Percentiles rank a stretch among this genome's conserved stretches.
phyloP scores from a whole-genome alignment of 768 basidiomycete species.

The Suillus variegatus region DNA sequence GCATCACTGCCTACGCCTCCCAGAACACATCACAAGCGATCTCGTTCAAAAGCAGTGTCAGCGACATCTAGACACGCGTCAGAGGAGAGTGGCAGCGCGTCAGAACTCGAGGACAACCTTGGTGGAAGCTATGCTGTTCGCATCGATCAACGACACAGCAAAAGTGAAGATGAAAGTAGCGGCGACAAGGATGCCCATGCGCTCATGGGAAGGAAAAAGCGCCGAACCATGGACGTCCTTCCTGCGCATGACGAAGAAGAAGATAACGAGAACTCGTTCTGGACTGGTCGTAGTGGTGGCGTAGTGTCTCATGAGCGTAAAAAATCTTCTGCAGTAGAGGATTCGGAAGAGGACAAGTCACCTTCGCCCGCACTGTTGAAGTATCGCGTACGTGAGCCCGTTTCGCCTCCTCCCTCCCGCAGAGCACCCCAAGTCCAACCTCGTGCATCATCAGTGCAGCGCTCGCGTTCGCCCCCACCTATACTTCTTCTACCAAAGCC shows the following conservation, averaged over 20 bases:
- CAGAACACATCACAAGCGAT: constrained; percentile 52
- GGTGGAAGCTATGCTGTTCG: constrained; percentile 14
- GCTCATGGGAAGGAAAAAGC: constrained; percentile 37
- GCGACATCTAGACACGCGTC: constrained; percentile 49
- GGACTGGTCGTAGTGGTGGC: constrained; percentile 23
- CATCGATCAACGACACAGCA: constrained; percentile 12
- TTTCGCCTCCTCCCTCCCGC: constrained; percentile 70
- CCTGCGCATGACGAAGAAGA: constrained; percentile 50
- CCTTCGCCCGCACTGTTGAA: constrained; percentile 40
- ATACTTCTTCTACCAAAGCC: constrained; percentile 8
- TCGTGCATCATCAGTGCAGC: constrained; percentile 29
- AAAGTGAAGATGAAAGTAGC: constrained; percentile 17
- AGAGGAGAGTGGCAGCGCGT: constrained; percentile 35
- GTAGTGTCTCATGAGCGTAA: constrained; percentile 27
- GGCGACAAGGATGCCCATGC: constrained; percentile 23
- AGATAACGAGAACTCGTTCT: constrained; percentile 46
- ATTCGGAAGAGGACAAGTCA: constrained; percentile 17
- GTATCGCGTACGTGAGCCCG: constrained; percentile 42
- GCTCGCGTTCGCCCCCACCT: constrained; percentile 13
- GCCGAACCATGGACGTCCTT: constrained; percentile 35
- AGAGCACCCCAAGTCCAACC: constrained; percentile 39
- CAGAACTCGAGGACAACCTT: constrained; percentile 29
- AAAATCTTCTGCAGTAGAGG: constrained; percentile 3
- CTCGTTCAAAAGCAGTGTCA: constrained; percentile 43
- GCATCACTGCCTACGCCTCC: constrained; percentile 71